Evolutionary conservation across 2,329 filamentous ascomycete genomes (phyloP).

Genomic region (Aspergillus ruber): DNA sequence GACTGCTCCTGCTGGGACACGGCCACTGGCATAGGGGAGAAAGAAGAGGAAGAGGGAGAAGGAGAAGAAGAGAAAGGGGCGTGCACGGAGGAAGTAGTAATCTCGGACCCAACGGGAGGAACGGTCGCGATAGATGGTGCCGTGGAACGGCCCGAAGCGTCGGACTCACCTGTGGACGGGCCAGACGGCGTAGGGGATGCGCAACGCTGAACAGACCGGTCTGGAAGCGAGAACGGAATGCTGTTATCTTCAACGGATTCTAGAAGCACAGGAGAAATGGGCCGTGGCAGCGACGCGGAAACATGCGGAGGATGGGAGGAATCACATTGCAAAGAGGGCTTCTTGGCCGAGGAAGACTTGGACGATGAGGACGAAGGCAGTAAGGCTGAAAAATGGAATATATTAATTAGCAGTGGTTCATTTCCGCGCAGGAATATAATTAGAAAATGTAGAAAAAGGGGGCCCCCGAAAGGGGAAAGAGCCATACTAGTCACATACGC

Average conservation of each 20-base stretch:
- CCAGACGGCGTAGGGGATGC: constrained; percentile 8
- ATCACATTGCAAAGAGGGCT: constrained; percentile 29
- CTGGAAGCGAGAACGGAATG: neutral
- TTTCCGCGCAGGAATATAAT: constrained; percentile 3
- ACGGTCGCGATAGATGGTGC: constrained; percentile 14
- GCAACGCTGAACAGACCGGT: constrained; percentile 1
- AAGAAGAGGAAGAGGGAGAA: neutral
- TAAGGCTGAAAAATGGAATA: constrained; percentile 9
- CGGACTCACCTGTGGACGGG: constrained; percentile 30
- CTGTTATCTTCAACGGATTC: constrained; percentile 6
- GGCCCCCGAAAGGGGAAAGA: constrained; percentile 2
- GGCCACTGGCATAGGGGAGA: neutral
- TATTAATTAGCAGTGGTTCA: neutral
- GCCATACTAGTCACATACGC: constrained; percentile 32
- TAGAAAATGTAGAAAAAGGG: constrained; percentile 6
- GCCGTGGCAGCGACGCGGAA: constrained; percentile 18
- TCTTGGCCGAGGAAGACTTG: constrained; percentile 23
- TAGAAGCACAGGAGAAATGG: constrained; percentile 17
- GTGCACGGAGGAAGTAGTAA: constrained; percentile 9
- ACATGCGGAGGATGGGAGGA: constrained; percentile 20
- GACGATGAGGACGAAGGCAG: constrained; percentile 20
- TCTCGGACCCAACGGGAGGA: constrained; percentile 11
- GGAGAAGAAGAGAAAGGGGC: constrained; percentile 4
- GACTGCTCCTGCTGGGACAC: neutral
- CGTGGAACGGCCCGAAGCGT: constrained; percentile 24